A percentile compares a stretch with the other conserved stretches of the same genome.
These are phyloP conservation scores for Podospora anserina DNA, from an alignment of 495 filamentous ascomycete genomes.

Conservation along the genomic window DNA sequence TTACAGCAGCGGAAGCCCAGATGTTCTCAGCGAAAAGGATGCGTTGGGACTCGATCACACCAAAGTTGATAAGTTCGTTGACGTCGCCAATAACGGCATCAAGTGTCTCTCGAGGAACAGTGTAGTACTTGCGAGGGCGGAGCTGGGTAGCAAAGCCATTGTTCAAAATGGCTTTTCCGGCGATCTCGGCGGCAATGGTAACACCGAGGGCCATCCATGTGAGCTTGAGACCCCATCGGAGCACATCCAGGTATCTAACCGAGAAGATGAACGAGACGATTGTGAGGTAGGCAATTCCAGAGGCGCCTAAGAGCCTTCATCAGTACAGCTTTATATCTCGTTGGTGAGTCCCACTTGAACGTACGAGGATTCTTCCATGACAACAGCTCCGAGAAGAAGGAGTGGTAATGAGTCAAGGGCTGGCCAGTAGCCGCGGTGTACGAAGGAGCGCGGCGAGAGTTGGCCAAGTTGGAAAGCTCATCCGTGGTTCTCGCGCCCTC, in stretches of 20 bases:
- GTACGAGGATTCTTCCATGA: slow-evolving; percentile 57
- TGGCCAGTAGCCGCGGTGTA: slow-evolving; percentile 76
- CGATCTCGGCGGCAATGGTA: slow-evolving; percentile 72
- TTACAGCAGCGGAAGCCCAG: slow-evolving; percentile 72
- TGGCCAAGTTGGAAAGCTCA: slow-evolving; percentile 75
- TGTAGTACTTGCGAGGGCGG: slow-evolving; percentile 89
- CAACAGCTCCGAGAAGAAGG: slow-evolving; percentile 86
- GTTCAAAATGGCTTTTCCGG: slow-evolving; percentile 70
- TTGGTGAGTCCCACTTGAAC: slow-evolving; percentile 45
- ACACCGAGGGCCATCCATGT: slow-evolving; percentile 62
- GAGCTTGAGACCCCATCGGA: slow-evolving; percentile 85
- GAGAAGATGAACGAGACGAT: slow-evolving; percentile 79
- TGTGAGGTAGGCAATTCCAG: slow-evolving; percentile 74
- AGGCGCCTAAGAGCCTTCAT: slow-evolving; percentile 57
- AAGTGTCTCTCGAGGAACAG: slow-evolving; percentile 77
- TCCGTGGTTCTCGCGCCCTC: slow-evolving; percentile 65
- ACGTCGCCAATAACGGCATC: slow-evolving; percentile 78
- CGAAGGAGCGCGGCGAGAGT: slow-evolving; percentile 63
- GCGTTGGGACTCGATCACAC: slow-evolving; percentile 93
- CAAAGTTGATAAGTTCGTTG: slow-evolving; percentile 93
- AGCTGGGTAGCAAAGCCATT: slow-evolving; percentile 80
- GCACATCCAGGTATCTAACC: slow-evolving; percentile 81
- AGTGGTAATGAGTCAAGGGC: slow-evolving; percentile 92
- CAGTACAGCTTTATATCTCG: slow-evolving; percentile 41
- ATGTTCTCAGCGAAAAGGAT: slow-evolving; percentile 94